Conservation (phyloP, 306 rosid species). For the Gastrolobium villosum region DNA sequence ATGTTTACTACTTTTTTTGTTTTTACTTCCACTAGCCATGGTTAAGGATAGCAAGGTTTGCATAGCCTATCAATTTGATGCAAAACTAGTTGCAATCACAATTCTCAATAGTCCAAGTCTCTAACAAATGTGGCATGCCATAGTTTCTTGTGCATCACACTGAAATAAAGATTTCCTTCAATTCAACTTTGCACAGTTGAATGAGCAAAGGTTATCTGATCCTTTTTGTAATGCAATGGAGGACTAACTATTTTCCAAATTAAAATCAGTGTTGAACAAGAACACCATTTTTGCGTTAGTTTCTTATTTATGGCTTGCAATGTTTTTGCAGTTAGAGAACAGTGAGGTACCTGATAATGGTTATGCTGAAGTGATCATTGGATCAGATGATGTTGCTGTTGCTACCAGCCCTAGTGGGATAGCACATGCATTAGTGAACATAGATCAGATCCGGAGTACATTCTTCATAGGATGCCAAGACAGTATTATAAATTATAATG, state of each 20-base stretch:
- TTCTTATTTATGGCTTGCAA: slow-evolving; percentile 14
- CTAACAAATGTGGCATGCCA: no score
- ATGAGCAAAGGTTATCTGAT: no score
- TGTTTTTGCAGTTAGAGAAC: slow-evolving; percentile 81
- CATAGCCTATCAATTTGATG: no score
- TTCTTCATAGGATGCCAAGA: slow-evolving; percentile 93
- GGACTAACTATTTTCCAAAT: neutral
- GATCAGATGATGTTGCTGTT: slow-evolving; percentile 77
- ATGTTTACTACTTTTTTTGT: no score
- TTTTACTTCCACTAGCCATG: no score
- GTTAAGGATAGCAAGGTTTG: no score
- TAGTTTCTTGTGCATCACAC: no score
- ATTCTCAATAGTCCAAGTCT: no score
- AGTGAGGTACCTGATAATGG: slow-evolving; percentile 60
- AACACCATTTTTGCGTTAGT: neutral
- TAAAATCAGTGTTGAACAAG: neutral
- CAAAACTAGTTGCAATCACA: no score
- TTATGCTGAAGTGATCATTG: slow-evolving; percentile 76
- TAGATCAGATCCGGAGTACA: slow-evolving; percentile 70
- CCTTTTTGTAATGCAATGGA: neutral
- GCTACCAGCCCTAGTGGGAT: slow-evolving; percentile 79
- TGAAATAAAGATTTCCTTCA: no score
- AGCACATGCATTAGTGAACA: slow-evolving; percentile 89
- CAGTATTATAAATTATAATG: slow-evolving; percentile 62
- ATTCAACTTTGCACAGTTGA: no score